These are phyloP conservation scores for Auricularia heimuer DNA, from an alignment of 768 basidiomycete species.

Conservation along the genomic window DNA sequence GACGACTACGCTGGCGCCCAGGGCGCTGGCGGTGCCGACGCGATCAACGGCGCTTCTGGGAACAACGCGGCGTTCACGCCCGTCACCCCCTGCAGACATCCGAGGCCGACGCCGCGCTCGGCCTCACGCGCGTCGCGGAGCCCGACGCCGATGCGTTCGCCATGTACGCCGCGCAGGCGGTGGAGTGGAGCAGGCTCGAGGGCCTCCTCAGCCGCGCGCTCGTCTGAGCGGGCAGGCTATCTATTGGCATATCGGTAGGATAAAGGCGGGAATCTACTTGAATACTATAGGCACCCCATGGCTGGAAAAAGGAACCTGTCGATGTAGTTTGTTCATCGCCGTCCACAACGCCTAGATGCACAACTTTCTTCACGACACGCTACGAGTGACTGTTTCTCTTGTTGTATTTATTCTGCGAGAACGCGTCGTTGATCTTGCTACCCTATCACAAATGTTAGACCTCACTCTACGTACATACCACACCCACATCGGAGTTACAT, in stretches of 20 bases:
- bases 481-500: no score
- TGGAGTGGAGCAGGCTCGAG: constrained; percentile 74
- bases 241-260: background rate
- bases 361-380: no score
- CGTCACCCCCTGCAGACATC: constrained; percentile 62
- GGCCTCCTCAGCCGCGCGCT: constrained; percentile 61
- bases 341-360: no score
- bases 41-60: constrained; percentile 11
- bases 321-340: background rate
- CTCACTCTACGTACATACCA: no score
- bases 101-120: constrained; percentile 64
- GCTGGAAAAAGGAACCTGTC: background rate
- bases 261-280: background rate
- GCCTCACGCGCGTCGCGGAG: constrained; percentile 73
- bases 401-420: no score
- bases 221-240: constrained; percentile 21
- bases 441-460: no score
- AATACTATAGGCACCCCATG: background rate
- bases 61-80: constrained; percentile 51
- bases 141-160: constrained; percentile 78
- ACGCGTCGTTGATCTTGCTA: no score
- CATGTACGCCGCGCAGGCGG: constrained; percentile 77
- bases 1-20: background rate
- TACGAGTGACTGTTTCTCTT: no score
- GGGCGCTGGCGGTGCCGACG: constrained; percentile 14